Evolutionary conservation across 345 rosid species (phyloP).

Genomic region (Pistacia integerrima): DNA sequence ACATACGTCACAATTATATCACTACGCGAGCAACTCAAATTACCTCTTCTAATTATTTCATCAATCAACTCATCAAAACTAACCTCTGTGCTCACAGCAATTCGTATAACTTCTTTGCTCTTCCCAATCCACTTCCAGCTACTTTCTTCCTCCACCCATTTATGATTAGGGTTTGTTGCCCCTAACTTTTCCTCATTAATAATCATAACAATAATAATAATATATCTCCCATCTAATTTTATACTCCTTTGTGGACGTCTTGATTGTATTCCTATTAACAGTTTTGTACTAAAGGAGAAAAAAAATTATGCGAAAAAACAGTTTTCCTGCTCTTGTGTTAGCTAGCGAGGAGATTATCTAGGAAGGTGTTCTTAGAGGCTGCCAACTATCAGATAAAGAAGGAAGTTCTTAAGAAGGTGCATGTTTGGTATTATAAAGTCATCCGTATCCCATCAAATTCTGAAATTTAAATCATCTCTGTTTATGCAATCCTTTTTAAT

Average conservation of each 20-base stretch:
- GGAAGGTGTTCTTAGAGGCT: constrained; percentile 72
- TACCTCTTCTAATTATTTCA: too few relatives aligned
- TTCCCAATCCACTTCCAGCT: too few relatives aligned
- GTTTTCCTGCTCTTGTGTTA: constrained; percentile 32
- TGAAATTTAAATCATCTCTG: neutral
- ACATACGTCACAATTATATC: too few relatives aligned
- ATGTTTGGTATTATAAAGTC: constrained; percentile 19
- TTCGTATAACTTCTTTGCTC: too few relatives aligned
- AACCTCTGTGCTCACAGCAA: too few relatives aligned
- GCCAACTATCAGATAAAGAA: constrained; percentile 83
- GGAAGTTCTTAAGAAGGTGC: constrained; percentile 76
- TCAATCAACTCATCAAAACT: too few relatives aligned
- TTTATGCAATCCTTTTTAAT: neutral
- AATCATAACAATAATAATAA: neutral
- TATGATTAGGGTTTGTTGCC: constrained; percentile 48
- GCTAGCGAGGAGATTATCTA: constrained; percentile 65
- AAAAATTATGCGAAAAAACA: too few relatives aligned
- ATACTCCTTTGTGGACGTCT: too few relatives aligned
- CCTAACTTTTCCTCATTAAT: constrained; percentile 22
- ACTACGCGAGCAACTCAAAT: too few relatives aligned
- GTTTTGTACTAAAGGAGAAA: too few relatives aligned
- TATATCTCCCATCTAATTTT: too few relatives aligned
- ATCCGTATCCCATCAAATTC: neutral
- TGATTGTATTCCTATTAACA: too few relatives aligned
- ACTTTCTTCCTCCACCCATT: constrained; percentile 29